Base-by-base conservation (phyloP, 257 asterid species). In the Echium plantagineum region DNA sequence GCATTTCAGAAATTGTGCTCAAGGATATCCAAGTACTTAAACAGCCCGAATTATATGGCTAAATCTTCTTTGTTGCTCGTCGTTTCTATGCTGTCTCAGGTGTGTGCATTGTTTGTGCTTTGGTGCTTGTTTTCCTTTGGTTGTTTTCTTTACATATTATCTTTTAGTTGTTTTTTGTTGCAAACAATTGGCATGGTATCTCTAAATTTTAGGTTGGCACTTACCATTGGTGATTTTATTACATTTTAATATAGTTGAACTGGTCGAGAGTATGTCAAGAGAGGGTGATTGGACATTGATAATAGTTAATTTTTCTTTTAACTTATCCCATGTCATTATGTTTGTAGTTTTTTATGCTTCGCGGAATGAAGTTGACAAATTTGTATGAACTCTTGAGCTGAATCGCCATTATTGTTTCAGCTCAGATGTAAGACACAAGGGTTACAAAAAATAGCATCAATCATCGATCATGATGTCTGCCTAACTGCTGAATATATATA, bases 41-140 rank as follows among this genome's bases (percentile, higher is more conserved):
- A 79, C 60, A 82, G 79, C 35, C 79, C 88, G 2, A 89, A 86
- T 80, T 93, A 83, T 81, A 72, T 85, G 81, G 96, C 99, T 0
- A 89, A 89, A 67, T 94, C 99, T 57, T 74, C 96, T 1, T 60
- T 93, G 57, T 77, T 93, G 94, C 86, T 83, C 18, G 97, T 83
- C 63, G 93, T 83, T 9, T 87, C 99, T 1, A 84, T 90, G 68
- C 77, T 93, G 76, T 81, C 96, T 31, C 94, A 89, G 99, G 99
- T 86, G 70, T 63, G 79, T 64, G 55, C 57, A 22, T n/a, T 61
- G 57, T 13, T 12, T 15, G 22, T 73, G 62, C 52, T 67, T 63
- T 69, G 30, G 32, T 59, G 22, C 20, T 17, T 7, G 10, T 21
- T 35, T 35, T 61, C 58, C 6, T 35, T 5, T 20, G n/a, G 5